A percentile compares a stretch with the other conserved stretches of the same genome.
Evolutionary conservation across 352 stramenopile species (phyloP).

Genomic region (Globisporangium radiosum): DNA sequence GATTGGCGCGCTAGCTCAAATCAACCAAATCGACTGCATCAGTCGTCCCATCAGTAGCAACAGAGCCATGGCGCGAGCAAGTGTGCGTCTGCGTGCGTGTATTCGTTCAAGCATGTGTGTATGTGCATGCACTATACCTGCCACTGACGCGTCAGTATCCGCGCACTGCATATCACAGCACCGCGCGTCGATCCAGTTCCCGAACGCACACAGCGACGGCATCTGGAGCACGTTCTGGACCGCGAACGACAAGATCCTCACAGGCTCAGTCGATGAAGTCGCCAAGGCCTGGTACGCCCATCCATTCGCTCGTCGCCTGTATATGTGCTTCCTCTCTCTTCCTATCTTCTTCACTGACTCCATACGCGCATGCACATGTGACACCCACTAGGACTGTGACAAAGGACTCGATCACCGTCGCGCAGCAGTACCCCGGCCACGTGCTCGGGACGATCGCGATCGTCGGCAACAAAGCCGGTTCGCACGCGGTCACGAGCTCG

Average conservation of each 20-base stretch:
- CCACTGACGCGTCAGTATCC: background rate
- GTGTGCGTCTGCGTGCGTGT: constrained; percentile 7
- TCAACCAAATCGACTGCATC: background rate
- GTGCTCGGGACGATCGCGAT: constrained; percentile 84
- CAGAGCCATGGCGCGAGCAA: constrained; percentile 22
- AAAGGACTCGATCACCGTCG: constrained; percentile 61
- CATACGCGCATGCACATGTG: background rate
- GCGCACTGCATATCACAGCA: constrained; percentile 26
- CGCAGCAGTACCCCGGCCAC: constrained; percentile 79
- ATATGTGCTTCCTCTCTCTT: too few relatives aligned
- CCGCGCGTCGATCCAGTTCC: constrained; percentile 75
- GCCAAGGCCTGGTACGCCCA: constrained; percentile 68
- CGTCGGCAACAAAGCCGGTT: constrained; percentile 72
- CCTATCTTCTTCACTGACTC: background rate
- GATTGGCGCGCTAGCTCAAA: too few relatives aligned
- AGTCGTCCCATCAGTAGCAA: constrained; percentile 2
- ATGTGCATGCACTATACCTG: background rate
- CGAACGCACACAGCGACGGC: constrained; percentile 80
- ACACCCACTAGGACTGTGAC: constrained; percentile 41
- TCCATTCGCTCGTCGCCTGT: background rate
- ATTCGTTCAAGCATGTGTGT: background rate
- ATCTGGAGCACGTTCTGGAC: constrained; percentile 89
- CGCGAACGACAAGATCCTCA: constrained; percentile 82
- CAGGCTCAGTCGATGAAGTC: constrained; percentile 83
- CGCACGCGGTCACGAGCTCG: constrained; percentile 71